Evolutionary conservation across 805 yeast genomes (phyloP).

Genomic region (Saccharomycopsis capsularis): DNA sequence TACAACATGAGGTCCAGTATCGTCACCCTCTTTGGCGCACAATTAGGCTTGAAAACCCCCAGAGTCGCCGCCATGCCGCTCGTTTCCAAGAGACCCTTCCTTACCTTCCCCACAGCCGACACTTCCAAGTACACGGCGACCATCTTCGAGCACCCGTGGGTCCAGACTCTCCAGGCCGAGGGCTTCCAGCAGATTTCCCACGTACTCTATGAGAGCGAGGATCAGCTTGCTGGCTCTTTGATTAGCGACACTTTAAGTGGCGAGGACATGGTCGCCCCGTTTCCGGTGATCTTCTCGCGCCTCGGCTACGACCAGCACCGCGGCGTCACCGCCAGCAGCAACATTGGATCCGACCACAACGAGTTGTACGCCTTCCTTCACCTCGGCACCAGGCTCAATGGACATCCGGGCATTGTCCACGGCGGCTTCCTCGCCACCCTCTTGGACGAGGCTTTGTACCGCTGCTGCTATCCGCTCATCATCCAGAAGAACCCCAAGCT

Average conservation of each 20-base stretch:
- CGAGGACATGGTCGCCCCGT: background rate
- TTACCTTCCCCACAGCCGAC: background rate
- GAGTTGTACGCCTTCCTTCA: conserved; percentile 61
- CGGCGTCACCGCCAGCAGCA: conserved; percentile 32
- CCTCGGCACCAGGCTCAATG: conserved; percentile 57
- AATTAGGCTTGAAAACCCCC: too few relatives aligned
- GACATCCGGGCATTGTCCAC: conserved; percentile 69
- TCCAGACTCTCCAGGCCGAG: background rate
- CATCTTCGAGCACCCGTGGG: conserved; percentile 4
- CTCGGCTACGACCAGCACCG: background rate
- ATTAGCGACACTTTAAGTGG: conserved; percentile 5
- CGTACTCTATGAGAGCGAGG: background rate
- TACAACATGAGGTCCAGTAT: too few relatives aligned
- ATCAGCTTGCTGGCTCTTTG: conserved; percentile 3
- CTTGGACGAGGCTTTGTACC: conserved; percentile 13
- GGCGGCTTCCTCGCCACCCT: conserved; percentile 75
- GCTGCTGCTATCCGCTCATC: conserved; percentile 13
- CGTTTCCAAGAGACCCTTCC: background rate
- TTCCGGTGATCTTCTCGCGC: conserved; percentile 6
- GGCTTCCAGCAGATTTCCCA: conserved; percentile 6
- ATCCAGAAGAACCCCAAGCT: background rate
- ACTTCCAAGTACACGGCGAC: background rate
- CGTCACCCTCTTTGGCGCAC: too few relatives aligned
- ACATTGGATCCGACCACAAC: conserved; percentile 25
- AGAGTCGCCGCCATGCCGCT: too few relatives aligned